Evolutionary conservation across 208 protist species (phyloP).

Genomic region (Herpetomonas tarakana): DNA sequence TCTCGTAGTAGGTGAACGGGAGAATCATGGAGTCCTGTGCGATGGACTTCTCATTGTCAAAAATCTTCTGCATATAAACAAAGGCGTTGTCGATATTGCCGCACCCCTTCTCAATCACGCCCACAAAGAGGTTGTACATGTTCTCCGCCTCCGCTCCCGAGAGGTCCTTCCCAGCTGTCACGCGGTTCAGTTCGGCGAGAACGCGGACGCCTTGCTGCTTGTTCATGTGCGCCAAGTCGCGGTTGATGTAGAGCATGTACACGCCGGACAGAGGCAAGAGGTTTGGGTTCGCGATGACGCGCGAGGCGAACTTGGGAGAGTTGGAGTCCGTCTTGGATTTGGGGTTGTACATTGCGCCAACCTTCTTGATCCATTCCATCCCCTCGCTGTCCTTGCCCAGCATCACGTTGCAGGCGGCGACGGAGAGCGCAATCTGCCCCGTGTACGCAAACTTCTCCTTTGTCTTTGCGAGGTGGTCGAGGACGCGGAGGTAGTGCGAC

Average conservation of each 20-base stretch:
- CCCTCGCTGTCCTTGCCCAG: constrained; percentile 60
- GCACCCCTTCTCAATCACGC: constrained; percentile 88
- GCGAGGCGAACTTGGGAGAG: constrained; percentile 79
- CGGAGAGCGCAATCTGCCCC: constrained; percentile 78
- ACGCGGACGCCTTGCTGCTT: constrained; percentile 71
- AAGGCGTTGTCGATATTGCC: constrained; percentile 61
- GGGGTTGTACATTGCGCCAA: constrained; percentile 81
- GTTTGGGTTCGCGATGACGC: constrained; percentile 65
- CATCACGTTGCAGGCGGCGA: constrained; percentile 86
- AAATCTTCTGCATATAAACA: constrained; percentile 60
- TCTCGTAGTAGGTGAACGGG: constrained; percentile 86
- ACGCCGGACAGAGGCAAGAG: constrained; percentile 78
- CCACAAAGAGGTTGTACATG: constrained; percentile 83
- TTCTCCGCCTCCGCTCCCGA: constrained; percentile 66
- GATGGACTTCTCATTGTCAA: constrained; percentile 78
- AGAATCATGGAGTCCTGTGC: constrained; percentile 85
- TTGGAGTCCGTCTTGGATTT: constrained; percentile 91
- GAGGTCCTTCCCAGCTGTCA: constrained; percentile 63
- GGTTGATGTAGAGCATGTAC: constrained; percentile 92
- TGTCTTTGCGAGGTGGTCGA: constrained; percentile 61
- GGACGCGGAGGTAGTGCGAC: constrained; percentile 52
- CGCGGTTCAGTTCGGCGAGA: constrained; percentile 52
- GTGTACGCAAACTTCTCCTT: constrained; percentile 88
- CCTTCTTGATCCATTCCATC: constrained; percentile 71
- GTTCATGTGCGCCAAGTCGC: constrained; percentile 89